Evolutionary conservation across 805 yeast species (phyloP), one percentile per base, ranked within the genome.

Genomic region (Monosporozyma siamensis): DNA sequence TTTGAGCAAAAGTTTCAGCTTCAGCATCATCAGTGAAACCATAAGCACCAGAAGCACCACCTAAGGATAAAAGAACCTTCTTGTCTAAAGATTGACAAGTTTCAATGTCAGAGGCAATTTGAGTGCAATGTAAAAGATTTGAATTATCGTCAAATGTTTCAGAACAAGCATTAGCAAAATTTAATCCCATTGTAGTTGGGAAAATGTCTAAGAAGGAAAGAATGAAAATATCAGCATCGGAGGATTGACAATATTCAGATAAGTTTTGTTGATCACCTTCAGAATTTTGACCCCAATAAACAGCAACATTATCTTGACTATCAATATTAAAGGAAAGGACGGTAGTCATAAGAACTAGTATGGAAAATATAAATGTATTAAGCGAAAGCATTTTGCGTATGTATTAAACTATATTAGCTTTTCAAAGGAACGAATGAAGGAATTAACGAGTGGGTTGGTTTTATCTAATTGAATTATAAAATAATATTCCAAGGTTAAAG

Each of bases 271-370:
- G 79, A 9, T 69, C 56, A 6, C 85, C 85, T n/a, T 74, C 79
- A 12, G 90, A 77, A 53, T 76, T 75, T 64, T 87, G 95, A 42
- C 96, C 95, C 95, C 95, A 87, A 65, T 87, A 87, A 6, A 83
- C 70, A 18, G 82, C 95, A 30, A 86, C 75, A 49, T 84, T 82
- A 25, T 69, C 55, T 38, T 72, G 68, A 27, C 78, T 60, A 14
- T 59, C 43, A 8, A 69, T 52, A 40, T 65, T 61, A 43, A 66
- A 67, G 12, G 66, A 61, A 27, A 27, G 14, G 35, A 30, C 41
- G 11, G 18, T 15, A 15, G 32, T 29, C 6, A 29, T 29, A 12
- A 29, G 17, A 15, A 29, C 14, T 4, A 29, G 12, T 6, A 20
- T 29, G 8, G 32, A 10, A 15, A 29, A 14, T 29, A 29, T 14